These are phyloP conservation scores for Alnus rubra DNA, from an alignment of 306 rosid genomes.

Conservation along the genomic window DNA sequence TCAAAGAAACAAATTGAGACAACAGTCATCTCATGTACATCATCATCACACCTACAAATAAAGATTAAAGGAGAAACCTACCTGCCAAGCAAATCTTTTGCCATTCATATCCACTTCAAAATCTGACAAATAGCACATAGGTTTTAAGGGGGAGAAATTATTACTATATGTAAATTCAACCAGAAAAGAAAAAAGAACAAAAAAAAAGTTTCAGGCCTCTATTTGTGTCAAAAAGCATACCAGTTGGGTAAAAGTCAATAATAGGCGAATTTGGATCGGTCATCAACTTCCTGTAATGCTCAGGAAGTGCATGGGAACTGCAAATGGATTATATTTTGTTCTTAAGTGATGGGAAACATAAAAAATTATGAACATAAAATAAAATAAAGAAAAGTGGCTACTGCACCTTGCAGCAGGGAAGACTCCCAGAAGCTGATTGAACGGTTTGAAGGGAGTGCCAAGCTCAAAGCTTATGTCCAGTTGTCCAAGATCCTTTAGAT, in stretches of 20 bases:
- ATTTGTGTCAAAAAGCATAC: constrained; percentile 44
- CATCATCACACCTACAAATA: constrained; percentile 13
- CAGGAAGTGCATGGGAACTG: constrained; percentile 96
- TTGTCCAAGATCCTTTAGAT: constrained; percentile 73
- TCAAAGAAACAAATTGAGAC: constrained; percentile 15
- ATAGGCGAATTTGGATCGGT: constrained; percentile 81
- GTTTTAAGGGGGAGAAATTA: constrained; percentile 23
- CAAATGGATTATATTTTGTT: constrained; percentile 32
- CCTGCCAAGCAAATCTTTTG: constrained; percentile 97
- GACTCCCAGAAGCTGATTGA: constrained; percentile 94
- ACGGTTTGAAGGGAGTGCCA: constrained; percentile 94
- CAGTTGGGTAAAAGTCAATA: constrained; percentile 83
- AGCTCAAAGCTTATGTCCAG: constrained; percentile 63
- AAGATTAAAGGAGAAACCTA: constrained; percentile 32
- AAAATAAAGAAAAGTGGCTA: background rate
- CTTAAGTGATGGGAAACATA: background rate
- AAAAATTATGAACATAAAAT: background rate
- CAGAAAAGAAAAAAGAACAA: too few relatives aligned
- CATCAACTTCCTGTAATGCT: constrained; percentile 83
- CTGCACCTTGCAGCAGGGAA: constrained; percentile 96
- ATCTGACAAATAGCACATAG: constrained; percentile 51
- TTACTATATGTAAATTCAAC: constrained; percentile 6
- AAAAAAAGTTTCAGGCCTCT: background rate
- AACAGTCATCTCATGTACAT: background rate
- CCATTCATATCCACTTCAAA: constrained; percentile 99